phyloP scores from a whole-genome alignment of 2,329 filamentous ascomycete species.

The Venturia asperata region DNA sequence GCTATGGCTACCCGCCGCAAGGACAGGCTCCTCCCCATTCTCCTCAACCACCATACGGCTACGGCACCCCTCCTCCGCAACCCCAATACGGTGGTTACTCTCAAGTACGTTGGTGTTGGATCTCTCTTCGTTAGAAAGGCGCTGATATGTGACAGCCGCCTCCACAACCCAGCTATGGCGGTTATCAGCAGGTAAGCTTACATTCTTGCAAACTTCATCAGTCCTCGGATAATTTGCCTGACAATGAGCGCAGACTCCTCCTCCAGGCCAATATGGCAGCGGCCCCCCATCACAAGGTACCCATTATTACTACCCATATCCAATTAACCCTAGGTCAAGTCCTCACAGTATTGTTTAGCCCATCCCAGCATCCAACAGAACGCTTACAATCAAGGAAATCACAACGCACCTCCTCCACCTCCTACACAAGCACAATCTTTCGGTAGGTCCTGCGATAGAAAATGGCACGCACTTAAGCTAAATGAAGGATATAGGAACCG shows the following conservation, averaged over 20 bases:
- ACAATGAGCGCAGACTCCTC: constrained; percentile 31
- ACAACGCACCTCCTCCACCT: constrained; percentile 57
- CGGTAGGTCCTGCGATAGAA: constrained; percentile 19
- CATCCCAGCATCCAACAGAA: constrained; percentile 42
- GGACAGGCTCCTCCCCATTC: constrained; percentile 23
- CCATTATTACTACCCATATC: constrained; percentile 17
- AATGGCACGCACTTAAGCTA: constrained; percentile 27
- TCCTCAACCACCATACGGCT: constrained; percentile 34
- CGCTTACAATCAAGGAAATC: constrained; percentile 51
- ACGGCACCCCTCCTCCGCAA: constrained; percentile 33
- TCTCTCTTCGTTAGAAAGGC: neutral
- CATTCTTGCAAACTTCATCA: constrained; percentile 9
- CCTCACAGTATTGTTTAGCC: constrained; percentile 18
- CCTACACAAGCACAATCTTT: constrained; percentile 47
- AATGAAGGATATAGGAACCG: constrained; percentile 64
- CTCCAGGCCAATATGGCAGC: constrained; percentile 47
- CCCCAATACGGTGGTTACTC: constrained; percentile 38
- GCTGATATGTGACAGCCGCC: constrained; percentile 26
- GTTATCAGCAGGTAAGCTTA: constrained; percentile 35
- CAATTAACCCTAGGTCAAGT: constrained; percentile 21
- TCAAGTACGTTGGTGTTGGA: constrained; percentile 28
- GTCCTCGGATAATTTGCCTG: constrained; percentile 21
- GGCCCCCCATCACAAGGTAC: constrained; percentile 20
- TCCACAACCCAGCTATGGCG: constrained; percentile 38
- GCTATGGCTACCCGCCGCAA: constrained; percentile 18